phyloP scores from a whole-genome alignment of 208 protist species.

The Leishmania gerbilli region DNA sequence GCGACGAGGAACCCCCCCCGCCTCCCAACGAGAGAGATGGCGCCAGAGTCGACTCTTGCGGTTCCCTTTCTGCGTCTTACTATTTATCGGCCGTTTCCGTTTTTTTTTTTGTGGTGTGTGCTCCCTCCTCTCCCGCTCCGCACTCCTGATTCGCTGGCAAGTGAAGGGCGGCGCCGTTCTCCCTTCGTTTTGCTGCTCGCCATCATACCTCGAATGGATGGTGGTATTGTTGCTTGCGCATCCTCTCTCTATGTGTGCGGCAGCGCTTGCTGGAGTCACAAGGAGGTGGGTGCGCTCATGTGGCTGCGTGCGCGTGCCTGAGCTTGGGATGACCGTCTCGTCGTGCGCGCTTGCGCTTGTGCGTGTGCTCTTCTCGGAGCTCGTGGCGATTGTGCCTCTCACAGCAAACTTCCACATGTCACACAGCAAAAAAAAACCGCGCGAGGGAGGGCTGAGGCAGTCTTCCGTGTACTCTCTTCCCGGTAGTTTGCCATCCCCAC shows the following conservation, averaged over 20 bases:
- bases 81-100: not conserved
- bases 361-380: not conserved
- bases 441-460: not conserved
- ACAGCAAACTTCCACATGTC: not conserved
- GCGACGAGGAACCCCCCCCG: not conserved
- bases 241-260: not conserved
- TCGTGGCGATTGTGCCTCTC: not conserved
- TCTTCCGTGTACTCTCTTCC: not conserved
- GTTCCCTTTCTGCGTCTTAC: not conserved
- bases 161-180: not conserved
- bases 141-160: not conserved
- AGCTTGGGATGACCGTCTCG: not conserved
- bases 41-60: not conserved
- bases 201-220: not conserved
- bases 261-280: not conserved
- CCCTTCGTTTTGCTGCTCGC: not conserved
- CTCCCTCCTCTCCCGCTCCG: not conserved
- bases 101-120: no score
- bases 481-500: not conserved
- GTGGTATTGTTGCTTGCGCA: not conserved
- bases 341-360: not conserved
- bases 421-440: not conserved
- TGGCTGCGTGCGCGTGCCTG: not conserved
- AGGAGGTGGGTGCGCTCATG: not conserved
- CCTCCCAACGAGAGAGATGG: not conserved